A percentile compares a stretch with the other conserved stretches of the same genome.
Conservation (phyloP, 768 basidiomycete species). For the Psilocybe cyanescens region DNA sequence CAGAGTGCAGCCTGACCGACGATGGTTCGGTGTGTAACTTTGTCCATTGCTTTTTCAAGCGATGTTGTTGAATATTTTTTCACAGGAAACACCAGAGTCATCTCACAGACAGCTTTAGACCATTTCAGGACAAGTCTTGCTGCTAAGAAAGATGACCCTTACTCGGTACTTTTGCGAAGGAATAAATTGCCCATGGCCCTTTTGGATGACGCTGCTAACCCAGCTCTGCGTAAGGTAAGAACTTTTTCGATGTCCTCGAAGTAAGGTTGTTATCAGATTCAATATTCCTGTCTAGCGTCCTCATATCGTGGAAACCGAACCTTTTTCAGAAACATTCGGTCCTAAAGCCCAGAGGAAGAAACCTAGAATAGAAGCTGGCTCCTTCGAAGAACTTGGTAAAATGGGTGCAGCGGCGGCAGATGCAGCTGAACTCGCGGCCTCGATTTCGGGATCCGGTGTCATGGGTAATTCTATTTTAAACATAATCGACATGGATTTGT, state of each 20-base stretch:
- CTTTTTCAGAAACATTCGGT: conserved; percentile 93
- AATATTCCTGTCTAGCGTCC: conserved; percentile 56
- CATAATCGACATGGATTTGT: neutral
- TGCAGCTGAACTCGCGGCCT: conserved; percentile 50
- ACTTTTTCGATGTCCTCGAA: conserved; percentile 17
- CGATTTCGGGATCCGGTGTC: conserved; percentile 39
- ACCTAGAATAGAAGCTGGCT: conserved; percentile 85
- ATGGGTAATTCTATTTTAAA: conserved; percentile 43
- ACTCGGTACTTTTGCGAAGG: conserved; percentile 89
- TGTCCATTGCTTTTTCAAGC: conserved; percentile 8
- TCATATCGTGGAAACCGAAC: conserved; percentile 96
- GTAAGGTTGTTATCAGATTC: no score
- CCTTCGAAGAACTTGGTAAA: conserved; percentile 88
- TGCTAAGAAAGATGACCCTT: conserved; percentile 89
- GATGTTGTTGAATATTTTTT: neutral
- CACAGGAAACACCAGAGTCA: conserved; percentile 97
- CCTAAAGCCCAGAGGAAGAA: conserved; percentile 94
- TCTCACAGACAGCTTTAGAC: conserved; percentile 93
- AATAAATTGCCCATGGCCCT: conserved; percentile 98
- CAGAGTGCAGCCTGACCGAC: conserved; percentile 89
- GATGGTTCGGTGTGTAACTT: conserved; percentile 89
- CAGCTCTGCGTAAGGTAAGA: conserved; percentile 71
- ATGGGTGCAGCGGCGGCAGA: conserved; percentile 58
- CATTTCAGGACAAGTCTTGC: conserved; percentile 93
- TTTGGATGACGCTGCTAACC: conserved; percentile 87